These are phyloP conservation scores for Musa itinerans DNA, from an alignment of 176 grass and related monocot species.

Conservation along the genomic window DNA sequence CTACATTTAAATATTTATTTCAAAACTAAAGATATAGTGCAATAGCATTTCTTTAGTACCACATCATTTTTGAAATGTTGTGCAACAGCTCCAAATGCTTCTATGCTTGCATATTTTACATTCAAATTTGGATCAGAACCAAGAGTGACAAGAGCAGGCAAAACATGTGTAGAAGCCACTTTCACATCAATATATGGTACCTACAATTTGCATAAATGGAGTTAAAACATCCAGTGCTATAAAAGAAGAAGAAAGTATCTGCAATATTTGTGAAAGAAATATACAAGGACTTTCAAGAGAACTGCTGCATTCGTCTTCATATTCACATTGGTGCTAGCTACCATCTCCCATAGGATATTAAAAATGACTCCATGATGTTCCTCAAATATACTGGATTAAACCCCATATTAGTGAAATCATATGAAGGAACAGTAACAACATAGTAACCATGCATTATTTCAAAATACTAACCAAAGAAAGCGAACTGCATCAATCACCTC, in stretches of 20 bases:
- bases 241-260: conserved; percentile 13
- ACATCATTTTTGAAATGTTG: conserved; percentile 97
- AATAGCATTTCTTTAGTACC: conserved; percentile 39
- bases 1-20: too few species aligned
- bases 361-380: conserved; percentile 80
- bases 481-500: conserved; percentile 77
- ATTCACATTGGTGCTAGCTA: conserved; percentile 65
- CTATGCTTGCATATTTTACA: conserved; percentile 98
- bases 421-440: too few species aligned
- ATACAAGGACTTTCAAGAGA: conserved; percentile 90
- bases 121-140: conserved; percentile 72
- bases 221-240: conserved; percentile 17
- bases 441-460: too few species aligned
- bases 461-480: conserved; percentile 75
- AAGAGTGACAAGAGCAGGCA: conserved; percentile 90
- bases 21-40: neutral
- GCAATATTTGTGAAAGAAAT: conserved; percentile 22
- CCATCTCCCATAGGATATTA: conserved; percentile 97
- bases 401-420: conserved; percentile 9
- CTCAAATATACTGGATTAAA: conserved; percentile 63
- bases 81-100: conserved; percentile 91
- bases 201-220: conserved; percentile 29
- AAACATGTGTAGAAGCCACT: conserved; percentile 76
- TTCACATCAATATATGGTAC: conserved; percentile 72
- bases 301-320: conserved; percentile 73